These are phyloP conservation scores for Sphagnum contortum DNA, from an alignment of 225 moss, liverwort and hornwort species.

Conservation along the genomic window DNA sequence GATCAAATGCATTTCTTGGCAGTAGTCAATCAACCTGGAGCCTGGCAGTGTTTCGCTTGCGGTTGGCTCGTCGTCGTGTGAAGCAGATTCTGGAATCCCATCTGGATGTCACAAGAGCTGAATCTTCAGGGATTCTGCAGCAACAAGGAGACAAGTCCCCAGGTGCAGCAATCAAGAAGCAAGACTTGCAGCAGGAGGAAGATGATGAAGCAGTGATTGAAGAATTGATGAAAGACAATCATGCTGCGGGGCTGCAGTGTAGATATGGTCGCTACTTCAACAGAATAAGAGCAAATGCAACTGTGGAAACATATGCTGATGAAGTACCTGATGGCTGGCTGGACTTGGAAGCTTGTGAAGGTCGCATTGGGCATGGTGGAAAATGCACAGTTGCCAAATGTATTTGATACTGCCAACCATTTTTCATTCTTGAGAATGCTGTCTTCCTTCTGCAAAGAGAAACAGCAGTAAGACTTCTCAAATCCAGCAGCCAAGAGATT, in stretches of 20 bases:
- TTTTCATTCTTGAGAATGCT: no score
- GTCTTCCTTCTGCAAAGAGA: no score
- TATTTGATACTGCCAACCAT: conserved; percentile 11
- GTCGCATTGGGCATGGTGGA: conserved; percentile 38
- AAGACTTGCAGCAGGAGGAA: no score
- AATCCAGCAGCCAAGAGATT: no score
- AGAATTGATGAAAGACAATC: conserved; percentile 26
- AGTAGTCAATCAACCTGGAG: conserved; percentile 86
- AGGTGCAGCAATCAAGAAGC: no score
- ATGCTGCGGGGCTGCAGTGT: conserved; percentile 39
- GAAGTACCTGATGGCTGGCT: conserved; percentile 47
- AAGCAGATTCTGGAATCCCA: conserved; percentile 12
- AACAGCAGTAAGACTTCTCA: no score
- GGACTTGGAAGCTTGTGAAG: conserved; percentile 49
- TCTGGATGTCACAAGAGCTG: no score
- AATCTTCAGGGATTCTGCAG: no score
- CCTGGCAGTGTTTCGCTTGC: conserved; percentile 44
- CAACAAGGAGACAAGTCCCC: no score
- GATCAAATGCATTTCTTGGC: conserved; percentile 57
- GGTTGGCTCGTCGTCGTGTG: conserved; percentile 28
- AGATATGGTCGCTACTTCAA: conserved; percentile 23
- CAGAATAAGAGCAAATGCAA: conserved; percentile 26
- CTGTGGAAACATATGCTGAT: conserved; percentile 24
- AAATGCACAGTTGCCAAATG: conserved; percentile 37
- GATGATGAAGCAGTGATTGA: conserved; percentile 12